A percentile compares a stretch with the other conserved stretches of the same genome.
Evolutionary conservation across 768 basidiomycete genomes (phyloP).

Genomic region (Coprinopsis marcescibilis): DNA sequence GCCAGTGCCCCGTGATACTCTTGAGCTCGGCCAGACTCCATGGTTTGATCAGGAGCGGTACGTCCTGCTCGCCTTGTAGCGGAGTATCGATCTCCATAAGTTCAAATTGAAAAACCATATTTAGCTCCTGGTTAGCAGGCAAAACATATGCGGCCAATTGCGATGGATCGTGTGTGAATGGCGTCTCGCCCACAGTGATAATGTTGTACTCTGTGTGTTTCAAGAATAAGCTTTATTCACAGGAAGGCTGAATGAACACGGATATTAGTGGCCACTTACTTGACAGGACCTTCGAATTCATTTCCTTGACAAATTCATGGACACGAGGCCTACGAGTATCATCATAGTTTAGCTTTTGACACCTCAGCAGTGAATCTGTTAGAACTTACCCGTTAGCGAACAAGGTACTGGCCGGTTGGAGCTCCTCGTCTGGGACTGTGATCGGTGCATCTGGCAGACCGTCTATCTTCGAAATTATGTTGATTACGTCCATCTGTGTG

Average conservation of each 20-base stretch:
- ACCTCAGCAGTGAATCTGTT: background rate
- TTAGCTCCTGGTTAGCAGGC: conserved; percentile 51
- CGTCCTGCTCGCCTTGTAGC: conserved; percentile 24
- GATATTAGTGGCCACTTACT: conserved; percentile 29
- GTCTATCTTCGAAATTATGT: conserved; percentile 56
- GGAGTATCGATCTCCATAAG: conserved; percentile 53
- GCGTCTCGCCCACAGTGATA: conserved; percentile 65
- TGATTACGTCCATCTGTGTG: conserved; percentile 74
- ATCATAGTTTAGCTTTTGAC: background rate
- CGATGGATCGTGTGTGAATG: conserved; percentile 48
- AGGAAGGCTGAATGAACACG: background rate
- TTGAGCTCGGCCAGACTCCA: conserved; percentile 55
- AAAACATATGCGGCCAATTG: conserved; percentile 52
- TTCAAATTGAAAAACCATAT: conserved; percentile 66
- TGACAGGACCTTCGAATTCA: conserved; percentile 56
- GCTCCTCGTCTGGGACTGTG: conserved; percentile 40
- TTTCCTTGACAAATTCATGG: conserved; percentile 63
- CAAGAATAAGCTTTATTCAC: background rate
- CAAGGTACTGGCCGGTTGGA: conserved; percentile 47
- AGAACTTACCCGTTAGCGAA: conserved; percentile 53
- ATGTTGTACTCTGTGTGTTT: conserved; percentile 39
- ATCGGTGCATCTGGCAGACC: conserved; percentile 66
- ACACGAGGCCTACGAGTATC: conserved; percentile 46
- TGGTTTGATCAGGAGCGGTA: conserved; percentile 34
- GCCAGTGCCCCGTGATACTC: conserved; percentile 46